A percentile compares a stretch with the other conserved stretches of the same genome.
Conservation (phyloP, 2,329 filamentous ascomycete genomes). For the Lomentospora prolificans region DNA sequence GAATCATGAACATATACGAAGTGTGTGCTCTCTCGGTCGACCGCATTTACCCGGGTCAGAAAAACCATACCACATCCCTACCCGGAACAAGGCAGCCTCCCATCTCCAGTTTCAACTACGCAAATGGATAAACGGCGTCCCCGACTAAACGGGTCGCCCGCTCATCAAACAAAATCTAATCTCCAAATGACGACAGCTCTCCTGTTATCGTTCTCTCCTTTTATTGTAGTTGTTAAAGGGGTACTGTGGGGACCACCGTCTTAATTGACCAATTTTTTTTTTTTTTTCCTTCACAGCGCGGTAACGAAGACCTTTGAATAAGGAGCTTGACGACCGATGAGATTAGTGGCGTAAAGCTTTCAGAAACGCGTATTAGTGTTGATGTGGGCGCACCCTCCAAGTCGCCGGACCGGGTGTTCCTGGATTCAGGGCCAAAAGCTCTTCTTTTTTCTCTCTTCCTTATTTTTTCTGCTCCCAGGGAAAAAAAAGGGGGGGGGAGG, state of each 20-base stretch:
- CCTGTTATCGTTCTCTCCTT: not conserved
- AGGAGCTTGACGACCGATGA: no score
- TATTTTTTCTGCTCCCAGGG: no score
- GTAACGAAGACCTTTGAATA: no score
- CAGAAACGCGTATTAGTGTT: no score
- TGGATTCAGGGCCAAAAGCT: not conserved
- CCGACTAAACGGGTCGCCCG: not conserved
- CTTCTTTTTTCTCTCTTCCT: not conserved
- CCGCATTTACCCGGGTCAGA: not conserved
- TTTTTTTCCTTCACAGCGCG: no score
- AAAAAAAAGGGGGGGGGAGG: no score
- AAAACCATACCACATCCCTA: not conserved
- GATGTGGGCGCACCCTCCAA: no score
- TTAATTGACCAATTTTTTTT: no score
- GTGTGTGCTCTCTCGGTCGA: no score
- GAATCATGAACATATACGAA: no score
- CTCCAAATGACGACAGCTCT: not conserved
- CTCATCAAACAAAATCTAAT: not conserved
- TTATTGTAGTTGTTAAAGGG: not conserved
- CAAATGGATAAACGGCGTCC: not conserved
- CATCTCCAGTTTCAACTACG: not conserved
- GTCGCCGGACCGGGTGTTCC: no score
- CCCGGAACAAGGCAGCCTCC: not conserved
- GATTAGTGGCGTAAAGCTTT: not conserved
- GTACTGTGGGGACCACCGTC: no score